phyloP scores from a whole-genome alignment of 805 yeast genomes.

The Ogataea saltuana region DNA sequence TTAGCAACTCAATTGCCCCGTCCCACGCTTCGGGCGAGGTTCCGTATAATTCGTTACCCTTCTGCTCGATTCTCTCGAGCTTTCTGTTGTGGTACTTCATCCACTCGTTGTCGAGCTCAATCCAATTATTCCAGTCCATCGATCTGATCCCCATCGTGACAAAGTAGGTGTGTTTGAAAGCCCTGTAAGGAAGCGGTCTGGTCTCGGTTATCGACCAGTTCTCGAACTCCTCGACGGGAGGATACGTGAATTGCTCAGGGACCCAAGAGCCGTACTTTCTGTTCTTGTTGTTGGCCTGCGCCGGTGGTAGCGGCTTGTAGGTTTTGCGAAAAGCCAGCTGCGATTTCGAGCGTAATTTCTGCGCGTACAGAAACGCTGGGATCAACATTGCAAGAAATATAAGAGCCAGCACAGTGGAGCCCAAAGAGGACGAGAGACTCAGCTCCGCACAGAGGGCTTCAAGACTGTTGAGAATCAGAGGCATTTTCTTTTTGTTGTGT shows the following conservation, averaged over 20 bases:
- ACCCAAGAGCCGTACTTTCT: constrained; percentile 53
- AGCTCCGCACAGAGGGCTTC: constrained; percentile 11
- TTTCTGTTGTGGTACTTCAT: constrained; percentile 53
- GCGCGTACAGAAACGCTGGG: constrained; percentile 1
- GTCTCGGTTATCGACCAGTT: constrained; percentile 53
- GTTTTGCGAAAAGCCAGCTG: constrained; percentile 14
- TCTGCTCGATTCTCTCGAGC: constrained; percentile 46
- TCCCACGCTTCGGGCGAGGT: constrained; percentile 51
- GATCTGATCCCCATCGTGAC: constrained; percentile 70
- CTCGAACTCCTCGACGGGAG: constrained; percentile 47
- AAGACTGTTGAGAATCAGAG: constrained; percentile 10
- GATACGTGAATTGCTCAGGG: constrained; percentile 52
- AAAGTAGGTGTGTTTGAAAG: constrained; percentile 63
- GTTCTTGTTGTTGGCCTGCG: constrained; percentile 43
- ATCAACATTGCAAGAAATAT: constrained; percentile 1
- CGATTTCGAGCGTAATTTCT: constrained; percentile 1
- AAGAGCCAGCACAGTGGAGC: constrained; percentile 6
- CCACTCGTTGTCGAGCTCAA: constrained; percentile 71
- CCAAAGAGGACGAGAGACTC: constrained; percentile 8
- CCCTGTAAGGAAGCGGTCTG: constrained; percentile 61
- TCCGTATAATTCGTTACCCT: constrained; percentile 49
- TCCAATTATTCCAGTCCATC: constrained; percentile 64
- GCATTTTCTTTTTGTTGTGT: constrained; percentile 6
- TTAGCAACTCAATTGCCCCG: constrained; percentile 57
- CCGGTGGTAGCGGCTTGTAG: constrained; percentile 36